A percentile compares a stretch with the other conserved stretches of the same genome.
Conservation (phyloP, 805 yeast genomes). For the Hanseniaspora lachancei region DNA sequence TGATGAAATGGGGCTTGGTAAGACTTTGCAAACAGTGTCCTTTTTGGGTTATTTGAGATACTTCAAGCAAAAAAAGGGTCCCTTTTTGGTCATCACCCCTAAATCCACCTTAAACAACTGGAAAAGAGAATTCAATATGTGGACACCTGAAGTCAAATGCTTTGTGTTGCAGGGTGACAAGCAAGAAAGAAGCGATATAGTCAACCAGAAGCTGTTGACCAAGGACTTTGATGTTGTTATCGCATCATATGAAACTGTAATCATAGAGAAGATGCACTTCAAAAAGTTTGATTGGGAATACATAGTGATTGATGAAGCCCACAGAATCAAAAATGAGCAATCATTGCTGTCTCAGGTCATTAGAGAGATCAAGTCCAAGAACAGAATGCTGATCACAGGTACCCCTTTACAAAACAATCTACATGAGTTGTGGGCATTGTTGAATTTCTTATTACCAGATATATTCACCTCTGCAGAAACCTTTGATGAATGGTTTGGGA, state of each 20-base stretch:
- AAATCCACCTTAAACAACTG: constrained; percentile 72
- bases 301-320: constrained; percentile 68
- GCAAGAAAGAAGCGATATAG: constrained; percentile 45
- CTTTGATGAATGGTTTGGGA: constrained; percentile 61
- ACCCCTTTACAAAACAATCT: constrained; percentile 71
- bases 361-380: constrained; percentile 55
- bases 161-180: constrained; percentile 64
- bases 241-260: constrained; percentile 65
- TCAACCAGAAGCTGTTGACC: constrained; percentile 36
- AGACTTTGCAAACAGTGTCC: constrained; percentile 67
- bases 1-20: constrained; percentile 79
- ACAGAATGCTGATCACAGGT: constrained; percentile 64
- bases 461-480: constrained; percentile 60
- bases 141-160: constrained; percentile 71
- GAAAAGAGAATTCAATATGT: constrained; percentile 60
- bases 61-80: constrained; percentile 48
- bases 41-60: constrained; percentile 61
- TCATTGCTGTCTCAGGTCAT: constrained; percentile 60
- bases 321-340: constrained; percentile 68
- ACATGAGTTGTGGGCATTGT: constrained; percentile 69
- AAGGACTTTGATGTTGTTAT: constrained; percentile 63
- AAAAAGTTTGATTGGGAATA: constrained; percentile 63
- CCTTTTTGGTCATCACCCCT: constrained; percentile 65
- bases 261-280: constrained; percentile 56
- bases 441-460: constrained; percentile 66